phyloP scores from a whole-genome alignment of 495 filamentous ascomycete species.

The Jackrogersella minutella region DNA sequence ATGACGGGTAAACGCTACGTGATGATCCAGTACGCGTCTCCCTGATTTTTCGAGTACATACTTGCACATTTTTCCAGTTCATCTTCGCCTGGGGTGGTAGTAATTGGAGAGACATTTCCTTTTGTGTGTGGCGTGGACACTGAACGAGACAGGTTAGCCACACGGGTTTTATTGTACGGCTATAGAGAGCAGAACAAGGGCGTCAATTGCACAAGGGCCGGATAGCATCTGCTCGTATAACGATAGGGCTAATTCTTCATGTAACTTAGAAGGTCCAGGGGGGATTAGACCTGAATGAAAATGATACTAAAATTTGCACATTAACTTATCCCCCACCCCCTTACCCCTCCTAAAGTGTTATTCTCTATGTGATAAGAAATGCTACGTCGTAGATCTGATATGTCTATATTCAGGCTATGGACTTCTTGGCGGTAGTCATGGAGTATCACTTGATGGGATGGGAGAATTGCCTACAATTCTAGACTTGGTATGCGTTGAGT shows the following conservation, averaged over 20 bases:
- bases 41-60: conserved; percentile 45
- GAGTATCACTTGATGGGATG: too few relatives aligned
- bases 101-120: conserved; percentile 38
- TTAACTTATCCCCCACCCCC: neutral
- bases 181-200: conserved; percentile 35
- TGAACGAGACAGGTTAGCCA: conserved; percentile 28
- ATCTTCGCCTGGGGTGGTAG: conserved; percentile 25
- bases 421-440: too few relatives aligned
- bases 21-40: conserved; percentile 27
- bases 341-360: neutral
- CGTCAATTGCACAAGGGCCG: conserved; percentile 36
- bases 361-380: too few relatives aligned
- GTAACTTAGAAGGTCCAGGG: conserved; percentile 36
- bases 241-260: conserved; percentile 36
- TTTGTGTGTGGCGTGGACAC: conserved; percentile 29
- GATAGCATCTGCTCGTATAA: conserved; percentile 38
- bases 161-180: conserved; percentile 25
- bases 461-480: too few relatives aligned
- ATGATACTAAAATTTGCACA: conserved; percentile 21
- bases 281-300: conserved; percentile 35
- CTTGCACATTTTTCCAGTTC: conserved; percentile 36
- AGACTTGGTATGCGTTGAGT: too few relatives aligned
- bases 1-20: conserved; percentile 35
- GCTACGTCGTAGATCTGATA: too few relatives aligned
- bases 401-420: too few relatives aligned